These are phyloP conservation scores for Skeletonema grethae DNA, from an alignment of 108 stramenopile species.

Conservation along the genomic window DNA sequence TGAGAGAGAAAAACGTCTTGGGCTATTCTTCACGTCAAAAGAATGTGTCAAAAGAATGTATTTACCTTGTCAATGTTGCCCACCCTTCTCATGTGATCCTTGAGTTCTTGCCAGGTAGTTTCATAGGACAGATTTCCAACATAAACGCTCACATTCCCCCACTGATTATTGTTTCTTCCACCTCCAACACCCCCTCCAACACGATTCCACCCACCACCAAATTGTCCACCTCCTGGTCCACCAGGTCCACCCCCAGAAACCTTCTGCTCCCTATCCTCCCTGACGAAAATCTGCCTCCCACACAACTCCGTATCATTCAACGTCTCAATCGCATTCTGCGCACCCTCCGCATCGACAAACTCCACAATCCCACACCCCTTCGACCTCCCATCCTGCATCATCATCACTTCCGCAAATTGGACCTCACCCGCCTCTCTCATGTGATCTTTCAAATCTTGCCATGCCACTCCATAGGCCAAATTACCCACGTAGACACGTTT, in stretches of 20 bases:
- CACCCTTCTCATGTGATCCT: constrained; percentile 92
- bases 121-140: constrained; percentile 88
- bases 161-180: constrained; percentile 28
- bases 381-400: constrained; percentile 61
- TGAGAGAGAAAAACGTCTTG: too few relatives aligned
- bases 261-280: constrained; percentile 59
- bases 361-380: constrained; percentile 90
- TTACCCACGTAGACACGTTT: constrained; percentile 89
- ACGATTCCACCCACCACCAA: constrained; percentile 46
- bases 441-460: constrained; percentile 96
- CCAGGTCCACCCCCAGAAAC: constrained; percentile 41
- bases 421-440: constrained; percentile 89
- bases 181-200: constrained; percentile 37
- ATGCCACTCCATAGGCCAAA: constrained; percentile 79
- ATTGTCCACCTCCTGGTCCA: constrained; percentile 29
- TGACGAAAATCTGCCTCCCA: constrained; percentile 66
- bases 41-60: neutral
- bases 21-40: too few relatives aligned
- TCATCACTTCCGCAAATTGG: constrained; percentile 77
- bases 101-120: constrained; percentile 91
- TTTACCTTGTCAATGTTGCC: constrained; percentile 84
- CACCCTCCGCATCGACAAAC: constrained; percentile 61
- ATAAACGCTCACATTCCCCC: constrained; percentile 64
- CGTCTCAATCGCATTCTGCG: constrained; percentile 63
- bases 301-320: constrained; percentile 71